These are phyloP conservation scores for Rhizophlyctis rosea DNA, from an alignment of 192 early-diverging fungal species.

Conservation along the genomic window DNA sequence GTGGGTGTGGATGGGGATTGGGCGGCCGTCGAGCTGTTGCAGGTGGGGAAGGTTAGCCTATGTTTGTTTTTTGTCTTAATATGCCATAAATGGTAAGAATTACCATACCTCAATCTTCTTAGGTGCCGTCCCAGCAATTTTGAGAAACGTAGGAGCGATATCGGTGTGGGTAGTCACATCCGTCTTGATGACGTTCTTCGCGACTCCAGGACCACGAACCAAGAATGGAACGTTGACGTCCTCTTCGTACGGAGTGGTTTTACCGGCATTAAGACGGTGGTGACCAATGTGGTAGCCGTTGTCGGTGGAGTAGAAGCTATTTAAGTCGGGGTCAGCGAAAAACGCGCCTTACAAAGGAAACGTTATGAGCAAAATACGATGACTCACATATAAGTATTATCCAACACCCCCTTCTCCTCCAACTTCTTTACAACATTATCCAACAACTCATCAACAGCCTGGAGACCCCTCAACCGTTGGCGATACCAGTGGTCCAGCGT, in stretches of 20 bases:
- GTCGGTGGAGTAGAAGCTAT: conserved; percentile 64
- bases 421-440: not conserved
- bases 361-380: no score
- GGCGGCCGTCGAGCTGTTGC: conserved; percentile 27
- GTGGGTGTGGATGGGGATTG: not conserved
- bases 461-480: no score
- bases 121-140: no score
- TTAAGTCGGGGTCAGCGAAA: no score
- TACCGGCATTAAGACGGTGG: conserved; percentile 59
- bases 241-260: conserved; percentile 59
- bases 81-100: no score
- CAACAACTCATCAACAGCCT: no score
- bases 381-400: conserved; percentile 51
- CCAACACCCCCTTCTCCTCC: conserved; percentile 29
- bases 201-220: conserved; percentile 62
- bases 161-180: conserved; percentile 55
- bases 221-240: conserved; percentile 50
- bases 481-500: no score
- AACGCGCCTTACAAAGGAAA: no score
- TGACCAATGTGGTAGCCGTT: conserved; percentile 70
- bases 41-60: conserved; percentile 49
- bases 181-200: conserved; percentile 36
- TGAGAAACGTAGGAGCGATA: conserved; percentile 58
- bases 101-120: no score
- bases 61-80: conserved; percentile 45